A percentile compares a stretch with the other conserved stretches of the same genome.
These are phyloP conservation scores for Cephalotrichum gorgonifer DNA, from an alignment of 2,329 filamentous ascomycete genomes.

Conservation along the genomic window DNA sequence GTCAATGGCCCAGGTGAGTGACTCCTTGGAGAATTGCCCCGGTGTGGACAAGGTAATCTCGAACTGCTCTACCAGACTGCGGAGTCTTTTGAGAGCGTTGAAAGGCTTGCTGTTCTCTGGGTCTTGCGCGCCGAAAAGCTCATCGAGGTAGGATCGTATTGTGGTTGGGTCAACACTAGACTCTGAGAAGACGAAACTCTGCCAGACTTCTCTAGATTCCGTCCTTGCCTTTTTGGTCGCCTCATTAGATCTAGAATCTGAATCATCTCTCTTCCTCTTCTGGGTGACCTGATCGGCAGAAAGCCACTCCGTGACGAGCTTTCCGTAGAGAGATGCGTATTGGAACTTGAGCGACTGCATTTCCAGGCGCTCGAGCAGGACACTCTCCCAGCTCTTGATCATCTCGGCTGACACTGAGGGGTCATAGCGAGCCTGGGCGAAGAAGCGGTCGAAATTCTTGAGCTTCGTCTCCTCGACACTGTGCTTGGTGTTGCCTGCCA, in stretches of 20 bases:
- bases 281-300: slow-evolving; percentile 14
- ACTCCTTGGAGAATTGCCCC: slow-evolving; percentile 22
- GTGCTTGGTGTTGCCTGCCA: slow-evolving; percentile 13
- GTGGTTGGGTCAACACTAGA: slow-evolving; percentile 23
- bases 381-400: slow-evolving; percentile 21
- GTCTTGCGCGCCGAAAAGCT: slow-evolving; percentile 26
- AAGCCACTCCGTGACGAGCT: slow-evolving; percentile 37
- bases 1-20: slow-evolving; percentile 27
- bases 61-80: slow-evolving; percentile 17
- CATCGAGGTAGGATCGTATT: slow-evolving; percentile 27
- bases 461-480: slow-evolving; percentile 19
- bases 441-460: slow-evolving; percentile 27
- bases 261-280: neutral
- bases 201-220: slow-evolving; percentile 27
- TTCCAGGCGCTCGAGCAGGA: slow-evolving; percentile 25
- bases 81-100: slow-evolving; percentile 16
- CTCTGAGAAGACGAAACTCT: slow-evolving; percentile 30
- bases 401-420: slow-evolving; percentile 25
- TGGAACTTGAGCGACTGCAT: slow-evolving; percentile 30
- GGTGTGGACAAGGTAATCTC: slow-evolving; percentile 17
- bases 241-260: neutral
- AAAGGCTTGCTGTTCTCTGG: slow-evolving; percentile 14
- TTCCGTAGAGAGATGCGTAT: slow-evolving; percentile 32
- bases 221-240: slow-evolving; percentile 8
- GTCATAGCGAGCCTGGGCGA: slow-evolving; percentile 27